Base-by-base conservation (phyloP, 2,329 filamentous ascomycete species). In the Pyrenochaeta sp. region DNA sequence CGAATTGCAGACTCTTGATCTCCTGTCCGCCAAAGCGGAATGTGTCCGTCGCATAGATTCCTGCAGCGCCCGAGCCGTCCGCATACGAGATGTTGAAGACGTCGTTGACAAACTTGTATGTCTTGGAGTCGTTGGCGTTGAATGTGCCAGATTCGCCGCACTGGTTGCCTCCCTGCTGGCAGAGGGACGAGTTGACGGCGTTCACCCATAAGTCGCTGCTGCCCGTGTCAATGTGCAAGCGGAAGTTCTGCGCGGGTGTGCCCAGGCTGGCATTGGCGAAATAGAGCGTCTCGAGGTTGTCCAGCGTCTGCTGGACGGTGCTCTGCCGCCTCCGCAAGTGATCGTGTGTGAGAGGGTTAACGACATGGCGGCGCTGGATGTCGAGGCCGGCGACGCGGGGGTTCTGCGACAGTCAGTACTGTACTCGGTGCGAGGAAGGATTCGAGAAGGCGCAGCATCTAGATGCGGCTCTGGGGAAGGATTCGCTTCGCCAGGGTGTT, bases 51-150 rank as follows among this genome's bases (percentile, higher is more conserved):
- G 84, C 89, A 67, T 96, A 96, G 70, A 94, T 88, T 22, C 92
- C 91, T 1, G 74, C 68, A 0, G 90, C 88, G 4, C 85, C 84
- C 0, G 88, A 88, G 31, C 89, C 89, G 71, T 96, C 91, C 27
- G 88, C 87, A 56, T 96, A 96, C 1, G 85, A 85, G 53, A 96
- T 96, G 73, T 93, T 92, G 76, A 96, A 96, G 48, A 84, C 78
- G 62, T 82, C 85, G 51, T 84, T 85, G 41, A 96, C 71, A 64
- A 86, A 90, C 22, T 79, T 62, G 70, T 92, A 93, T 2, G 90
- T 89, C 2, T 88, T 90, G 0, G 90, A 96, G 1, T 77, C 71
- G 65, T 88, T 87, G 27, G 88, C 80, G 29, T 73, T 68, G 69
- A 91, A 96, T 1, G 84, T 84, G 10, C 89, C 89, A 1, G 83